Conservation (phyloP, 768 basidiomycete genomes). For the Macrocybe gigantea region DNA sequence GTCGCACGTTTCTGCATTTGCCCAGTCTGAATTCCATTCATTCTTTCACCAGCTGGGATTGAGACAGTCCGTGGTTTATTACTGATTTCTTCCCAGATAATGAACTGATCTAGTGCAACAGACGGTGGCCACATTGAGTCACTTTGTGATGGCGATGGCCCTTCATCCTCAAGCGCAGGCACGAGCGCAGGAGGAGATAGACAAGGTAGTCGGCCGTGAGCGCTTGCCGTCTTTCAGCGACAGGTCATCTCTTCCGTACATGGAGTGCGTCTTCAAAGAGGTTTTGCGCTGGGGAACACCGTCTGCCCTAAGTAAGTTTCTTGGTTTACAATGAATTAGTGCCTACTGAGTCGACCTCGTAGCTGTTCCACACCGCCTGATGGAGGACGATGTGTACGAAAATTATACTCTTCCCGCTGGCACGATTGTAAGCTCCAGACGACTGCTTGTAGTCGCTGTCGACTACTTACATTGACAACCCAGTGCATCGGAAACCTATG, state of each 20-base stretch:
- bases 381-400: slow-evolving; percentile 15
- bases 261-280: slow-evolving; percentile 15
- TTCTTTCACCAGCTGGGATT: slow-evolving; percentile 7
- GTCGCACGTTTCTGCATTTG: not conserved
- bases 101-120: not conserved
- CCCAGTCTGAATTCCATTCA: not conserved
- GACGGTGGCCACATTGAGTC: slow-evolving; percentile 11
- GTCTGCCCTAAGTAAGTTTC: not conserved
- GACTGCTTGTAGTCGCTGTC: not conserved
- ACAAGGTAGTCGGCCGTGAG: slow-evolving; percentile 10
- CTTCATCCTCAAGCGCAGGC: slow-evolving; percentile 10
- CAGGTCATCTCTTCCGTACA: slow-evolving; percentile 10
- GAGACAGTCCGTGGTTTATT: slow-evolving; percentile 8
- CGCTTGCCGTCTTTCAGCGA: slow-evolving; percentile 11
- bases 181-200: slow-evolving; percentile 13
- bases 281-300: slow-evolving; percentile 8
- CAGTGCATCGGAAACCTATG: slow-evolving; percentile 27
- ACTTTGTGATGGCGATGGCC: slow-evolving; percentile 13
- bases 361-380: slow-evolving; percentile 15
- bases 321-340: not conserved
- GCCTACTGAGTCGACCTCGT: not conserved
- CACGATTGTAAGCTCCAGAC: slow-evolving; percentile 34
- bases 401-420: slow-evolving; percentile 20
- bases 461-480: not conserved
- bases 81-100: not conserved